Percentiles rank a stretch among this genome's conserved stretches.
Conservation (phyloP, 2,329 filamentous ascomycete genomes). For the Colletotrichum sojae region DNA sequence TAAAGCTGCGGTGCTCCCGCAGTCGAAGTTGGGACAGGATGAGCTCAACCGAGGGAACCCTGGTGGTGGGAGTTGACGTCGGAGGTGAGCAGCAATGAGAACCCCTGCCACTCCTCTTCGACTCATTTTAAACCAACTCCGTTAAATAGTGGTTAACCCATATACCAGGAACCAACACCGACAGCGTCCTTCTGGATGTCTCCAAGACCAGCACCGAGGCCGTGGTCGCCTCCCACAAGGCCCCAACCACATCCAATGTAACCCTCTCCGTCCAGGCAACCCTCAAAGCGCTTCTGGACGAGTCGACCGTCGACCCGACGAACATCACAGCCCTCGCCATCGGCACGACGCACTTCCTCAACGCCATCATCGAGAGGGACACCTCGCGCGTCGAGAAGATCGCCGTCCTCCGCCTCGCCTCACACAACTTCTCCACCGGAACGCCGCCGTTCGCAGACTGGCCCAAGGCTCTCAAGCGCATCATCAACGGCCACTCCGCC, state of each 20-base stretch:
- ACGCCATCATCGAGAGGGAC: conserved; percentile 70
- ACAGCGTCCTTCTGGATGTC: conserved; percentile 64
- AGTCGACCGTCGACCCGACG: conserved; percentile 47
- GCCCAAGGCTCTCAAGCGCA: conserved; percentile 61
- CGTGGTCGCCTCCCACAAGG: conserved; percentile 54
- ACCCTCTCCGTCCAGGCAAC: conserved; percentile 62
- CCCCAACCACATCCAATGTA: conserved; percentile 63
- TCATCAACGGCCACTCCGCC: conserved; percentile 43
- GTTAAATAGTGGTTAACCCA: not conserved
- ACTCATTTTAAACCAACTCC: not conserved
- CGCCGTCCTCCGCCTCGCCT: conserved; percentile 68
- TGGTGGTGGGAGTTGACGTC: conserved; percentile 41
- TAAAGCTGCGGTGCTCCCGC: not conserved
- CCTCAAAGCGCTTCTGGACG: conserved; percentile 59
- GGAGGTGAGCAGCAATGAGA: conserved; percentile 30
- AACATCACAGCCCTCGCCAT: conserved; percentile 65
- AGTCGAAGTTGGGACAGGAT: conserved; percentile 14
- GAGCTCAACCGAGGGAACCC: conserved; percentile 29
- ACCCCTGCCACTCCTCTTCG: not conserved
- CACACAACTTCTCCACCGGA: conserved; percentile 64
- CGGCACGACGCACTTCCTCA: conserved; percentile 72
- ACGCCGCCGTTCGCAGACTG: conserved; percentile 67
- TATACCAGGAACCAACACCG: conserved; percentile 64
- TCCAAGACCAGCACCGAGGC: conserved; percentile 33
- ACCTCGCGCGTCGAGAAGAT: conserved; percentile 62